Percentiles rank a stretch among this genome's conserved stretches.
Evolutionary conservation across 257 asterid species (phyloP).

Genomic region (Fraxinus anomala): DNA sequence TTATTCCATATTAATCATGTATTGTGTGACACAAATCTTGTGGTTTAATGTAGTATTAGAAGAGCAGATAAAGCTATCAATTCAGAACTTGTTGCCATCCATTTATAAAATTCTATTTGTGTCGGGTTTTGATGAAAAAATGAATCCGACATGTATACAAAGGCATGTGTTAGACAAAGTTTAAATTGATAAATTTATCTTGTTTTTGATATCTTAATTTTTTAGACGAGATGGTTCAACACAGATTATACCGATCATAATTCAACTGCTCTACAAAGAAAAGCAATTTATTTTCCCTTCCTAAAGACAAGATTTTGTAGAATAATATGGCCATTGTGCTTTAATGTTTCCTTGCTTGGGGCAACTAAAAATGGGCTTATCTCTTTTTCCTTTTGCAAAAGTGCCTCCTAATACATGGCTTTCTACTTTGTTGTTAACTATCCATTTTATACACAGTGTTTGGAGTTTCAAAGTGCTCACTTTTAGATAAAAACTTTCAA

Average conservation of each 20-base stretch:
- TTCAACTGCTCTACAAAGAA: slow-evolving; percentile 3
- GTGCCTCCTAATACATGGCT: slow-evolving; percentile 2
- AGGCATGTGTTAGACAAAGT: neutral
- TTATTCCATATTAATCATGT: neutral
- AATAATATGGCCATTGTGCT: slow-evolving; percentile 37
- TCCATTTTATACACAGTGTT: neutral
- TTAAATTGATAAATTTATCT: neutral
- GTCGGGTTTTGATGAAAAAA: neutral
- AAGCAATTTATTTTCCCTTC: slow-evolving; percentile 10
- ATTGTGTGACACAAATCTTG: neutral
- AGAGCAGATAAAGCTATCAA: neutral
- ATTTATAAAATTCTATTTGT: too few relatives aligned
- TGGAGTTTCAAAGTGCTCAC: neutral
- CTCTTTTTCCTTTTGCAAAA: slow-evolving; percentile 2
- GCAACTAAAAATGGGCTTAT: slow-evolving; percentile 21
- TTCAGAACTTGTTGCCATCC: neutral
- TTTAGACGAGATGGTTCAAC: neutral
- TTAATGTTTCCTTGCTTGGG: slow-evolving; percentile 32
- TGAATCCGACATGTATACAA: neutral
- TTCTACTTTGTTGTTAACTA: neutral
- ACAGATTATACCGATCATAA: neutral
- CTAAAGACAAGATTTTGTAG: slow-evolving; percentile 32
- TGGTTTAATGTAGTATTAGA: neutral
- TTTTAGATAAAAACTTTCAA: neutral
- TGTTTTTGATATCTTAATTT: too few relatives aligned